phyloP scores from a whole-genome alignment of 163 green algal genomes.

The Scenedesmus sp. region DNA sequence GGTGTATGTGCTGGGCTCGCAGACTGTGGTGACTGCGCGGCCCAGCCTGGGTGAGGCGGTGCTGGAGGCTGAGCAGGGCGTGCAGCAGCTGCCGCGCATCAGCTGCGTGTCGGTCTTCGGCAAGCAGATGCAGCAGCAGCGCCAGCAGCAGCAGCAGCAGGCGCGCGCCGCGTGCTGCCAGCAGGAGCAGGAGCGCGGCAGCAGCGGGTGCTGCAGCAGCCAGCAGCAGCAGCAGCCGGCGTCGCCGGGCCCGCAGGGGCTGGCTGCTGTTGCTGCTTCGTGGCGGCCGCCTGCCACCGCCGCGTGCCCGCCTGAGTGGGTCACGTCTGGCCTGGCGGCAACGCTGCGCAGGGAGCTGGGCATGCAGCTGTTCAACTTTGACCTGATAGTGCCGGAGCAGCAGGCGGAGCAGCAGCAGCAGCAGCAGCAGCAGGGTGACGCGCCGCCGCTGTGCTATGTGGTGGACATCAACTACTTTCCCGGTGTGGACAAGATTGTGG shows the following conservation, averaged over 20 bases:
- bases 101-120: constrained; percentile 54
- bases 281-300: constrained; percentile 11
- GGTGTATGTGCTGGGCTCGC: constrained; percentile 72
- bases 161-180: neutral
- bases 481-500: constrained; percentile 72
- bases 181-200: neutral
- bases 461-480: constrained; percentile 78
- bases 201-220: neutral
- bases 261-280: constrained; percentile 4
- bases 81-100: constrained; percentile 67
- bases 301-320: constrained; percentile 61
- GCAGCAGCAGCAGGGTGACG: neutral
- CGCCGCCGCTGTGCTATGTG: constrained; percentile 63
- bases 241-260: neutral
- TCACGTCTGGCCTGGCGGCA: constrained; percentile 56
- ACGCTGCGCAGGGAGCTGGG: constrained; percentile 61
- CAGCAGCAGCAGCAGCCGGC: constrained; percentile 10
- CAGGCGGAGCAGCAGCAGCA: neutral
- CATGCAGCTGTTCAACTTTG: constrained; percentile 81
- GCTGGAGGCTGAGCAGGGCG: constrained; percentile 52
- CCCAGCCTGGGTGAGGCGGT: constrained; percentile 64
- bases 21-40: constrained; percentile 61
- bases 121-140: constrained; percentile 24
- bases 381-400: constrained; percentile 67
- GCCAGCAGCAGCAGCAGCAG: constrained; percentile 4